Conservation (phyloP, 305 asterid genomes). For the Rubia peregrina region DNA sequence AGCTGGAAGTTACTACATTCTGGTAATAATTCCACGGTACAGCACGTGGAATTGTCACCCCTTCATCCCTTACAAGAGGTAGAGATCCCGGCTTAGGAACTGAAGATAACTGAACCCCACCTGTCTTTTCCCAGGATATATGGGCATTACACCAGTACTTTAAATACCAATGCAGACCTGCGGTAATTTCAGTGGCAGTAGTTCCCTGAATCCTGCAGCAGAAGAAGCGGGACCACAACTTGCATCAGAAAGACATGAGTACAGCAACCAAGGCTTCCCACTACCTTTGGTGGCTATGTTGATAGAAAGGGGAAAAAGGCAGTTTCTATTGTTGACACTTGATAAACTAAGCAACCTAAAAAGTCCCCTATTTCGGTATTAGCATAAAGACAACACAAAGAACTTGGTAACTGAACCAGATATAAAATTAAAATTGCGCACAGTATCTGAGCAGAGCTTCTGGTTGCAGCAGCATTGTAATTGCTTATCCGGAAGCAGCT, state of each 20-base stretch:
- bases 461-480: conserved; percentile 41
- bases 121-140: conserved; percentile 95
- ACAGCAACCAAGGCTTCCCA: neutral
- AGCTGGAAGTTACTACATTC: conserved; percentile 98
- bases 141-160: conserved; percentile 93
- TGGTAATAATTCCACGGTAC: conserved; percentile 95
- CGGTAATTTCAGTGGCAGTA: conserved; percentile 70
- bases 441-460: conserved; percentile 69
- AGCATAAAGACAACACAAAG: neutral
- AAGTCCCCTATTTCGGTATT: neutral
- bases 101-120: conserved; percentile 77
- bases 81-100: conserved; percentile 78
- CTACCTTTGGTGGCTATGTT: neutral
- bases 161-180: conserved; percentile 93
- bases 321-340: conserved; percentile 4
- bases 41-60: conserved; percentile 63
- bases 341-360: neutral
- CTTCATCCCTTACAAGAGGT: conserved; percentile 54
- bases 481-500: conserved; percentile 77
- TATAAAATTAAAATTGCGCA: conserved; percentile 24
- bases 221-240: neutral
- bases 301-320: neutral
- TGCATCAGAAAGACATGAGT: neutral
- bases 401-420: neutral
- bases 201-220: conserved; percentile 74